phyloP scores from a whole-genome alignment of 2,329 filamentous ascomycete genomes.

The Aspergillus uvarum region DNA sequence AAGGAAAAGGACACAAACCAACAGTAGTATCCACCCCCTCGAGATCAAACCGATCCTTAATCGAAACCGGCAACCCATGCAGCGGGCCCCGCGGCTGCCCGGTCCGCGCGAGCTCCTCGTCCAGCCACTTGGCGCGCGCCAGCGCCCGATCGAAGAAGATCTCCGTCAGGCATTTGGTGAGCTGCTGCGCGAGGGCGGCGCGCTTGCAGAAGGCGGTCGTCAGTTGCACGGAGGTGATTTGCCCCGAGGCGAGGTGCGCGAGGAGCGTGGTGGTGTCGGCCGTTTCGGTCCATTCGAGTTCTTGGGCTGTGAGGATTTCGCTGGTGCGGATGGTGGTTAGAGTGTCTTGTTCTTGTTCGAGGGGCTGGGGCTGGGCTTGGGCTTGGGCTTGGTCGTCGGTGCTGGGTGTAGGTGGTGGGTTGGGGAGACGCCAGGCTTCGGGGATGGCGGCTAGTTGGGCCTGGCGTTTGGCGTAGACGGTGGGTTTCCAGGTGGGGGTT shows the following conservation, averaged over 20 bases:
- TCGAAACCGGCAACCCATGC: constrained; percentile 59
- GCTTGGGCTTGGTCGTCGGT: too few relatives aligned
- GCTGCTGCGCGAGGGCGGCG: constrained; percentile 22
- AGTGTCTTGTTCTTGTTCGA: constrained; percentile 2
- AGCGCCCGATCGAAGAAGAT: constrained; percentile 57
- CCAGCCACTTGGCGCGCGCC: constrained; percentile 48
- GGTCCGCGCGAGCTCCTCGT: constrained; percentile 51
- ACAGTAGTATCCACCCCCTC: constrained; percentile 28
- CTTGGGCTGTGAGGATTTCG: constrained; percentile 20
- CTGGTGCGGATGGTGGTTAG: constrained; percentile 21
- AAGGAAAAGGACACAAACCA: constrained; percentile 16
- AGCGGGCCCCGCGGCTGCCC: constrained; percentile 60
- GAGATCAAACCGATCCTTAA: constrained; percentile 69
- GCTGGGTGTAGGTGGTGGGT: constrained; percentile 1
- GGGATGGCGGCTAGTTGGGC: constrained; percentile 24
- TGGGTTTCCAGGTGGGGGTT: constrained; percentile 21
- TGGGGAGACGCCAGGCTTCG: constrained; percentile 22
- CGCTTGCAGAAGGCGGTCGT: constrained; percentile 24
- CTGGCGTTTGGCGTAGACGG: constrained; percentile 21
- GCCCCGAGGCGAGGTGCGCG: constrained; percentile 9
- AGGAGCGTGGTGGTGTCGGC: constrained; percentile 20
- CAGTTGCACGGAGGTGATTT: constrained; percentile 15
- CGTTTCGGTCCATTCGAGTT: constrained; percentile 25
- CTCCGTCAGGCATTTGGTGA: constrained; percentile 22
- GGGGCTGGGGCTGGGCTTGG: too few relatives aligned